Base-by-base conservation (phyloP, 2,329 filamentous ascomycete species). In the Phaeophleospora eucalypticola region DNA sequence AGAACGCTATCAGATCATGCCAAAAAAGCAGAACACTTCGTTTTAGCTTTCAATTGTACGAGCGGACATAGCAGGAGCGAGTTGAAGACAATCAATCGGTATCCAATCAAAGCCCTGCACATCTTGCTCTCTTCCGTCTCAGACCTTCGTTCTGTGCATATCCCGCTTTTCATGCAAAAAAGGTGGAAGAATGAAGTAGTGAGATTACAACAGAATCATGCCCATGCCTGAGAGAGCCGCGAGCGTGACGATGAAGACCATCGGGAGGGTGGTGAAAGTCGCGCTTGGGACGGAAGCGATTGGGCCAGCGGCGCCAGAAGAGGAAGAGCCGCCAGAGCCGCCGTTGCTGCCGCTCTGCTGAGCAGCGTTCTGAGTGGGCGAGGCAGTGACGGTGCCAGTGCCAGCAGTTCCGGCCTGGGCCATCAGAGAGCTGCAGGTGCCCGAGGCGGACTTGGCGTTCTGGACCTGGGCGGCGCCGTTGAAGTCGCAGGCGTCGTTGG, bases 401-500 rank as follows among this genome's bases (percentile, higher is more conserved):
- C 80, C 81, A 49, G 74, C 74, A 24, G 79, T 71, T 59, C 82
- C 84, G 48, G 85, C 87, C 54, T 81, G 75, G 27, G 72, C 69
- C 48, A 93, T 71, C 46, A 84, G 73, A 39, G 68, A 59, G 43
- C 70, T 65, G 77, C 87, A 91, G 46, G 66, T 68, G 20, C 71
- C 69, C 24, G 63, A 63, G 12, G 76, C 69, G 27, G 72, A 71
- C 38, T 69, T 60, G 41, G 72, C 62, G 49, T 73, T 65, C 67
- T 78, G 77, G 45, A 77, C 71, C 48, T 72, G 71, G 40, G 84
- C 87, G 59, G 81, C 72, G 58, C 86, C 84, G 48, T 77, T 72
- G 70, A 90, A 90, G 73, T 82, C 75, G 66, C 87, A 94, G 24
- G 87, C 83, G 45, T 71, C 70, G 19, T 71, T 64, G 27, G 48